Base-by-base conservation (phyloP, 257 asterid species). In the Jacaranda copaia region DNA sequence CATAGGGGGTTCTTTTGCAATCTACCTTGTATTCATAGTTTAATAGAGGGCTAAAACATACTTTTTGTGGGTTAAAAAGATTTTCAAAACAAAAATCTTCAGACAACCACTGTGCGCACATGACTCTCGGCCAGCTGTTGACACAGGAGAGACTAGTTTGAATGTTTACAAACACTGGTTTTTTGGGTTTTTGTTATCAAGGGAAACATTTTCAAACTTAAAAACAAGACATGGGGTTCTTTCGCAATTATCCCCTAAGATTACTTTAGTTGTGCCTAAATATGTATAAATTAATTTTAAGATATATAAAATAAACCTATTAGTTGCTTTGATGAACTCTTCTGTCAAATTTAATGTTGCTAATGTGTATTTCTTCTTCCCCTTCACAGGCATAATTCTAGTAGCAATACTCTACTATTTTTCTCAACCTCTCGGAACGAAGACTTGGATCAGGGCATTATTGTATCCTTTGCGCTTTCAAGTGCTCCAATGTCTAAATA, bases 391-490 rank as follows among this genome's bases (percentile, higher is more conserved):
- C 63, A 81, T 89, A 75, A 77, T 85, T 83, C 84, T 89, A 70
- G 88, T 89, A 69, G 87, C 89, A 67, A 79, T 78, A 74, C 86
- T 89, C 80, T 87, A 87, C 90, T 86, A 89, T 77, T 87, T 76
- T 62, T 89, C 94, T 85, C 94, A 79, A 74, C 94, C 94, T 63
- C 35, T 89, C 76, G 92, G 87, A 80, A 85, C 79, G 35, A 75
- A 36, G 82, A 80, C 88, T 65, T 86, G 94, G 94, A 73, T 87
- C 74, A 85, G 82, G 62, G 88, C 88, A 76, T 76, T 86, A 76
- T 6, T 87, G 94, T 89, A 89, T 87, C 92, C 86, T 84, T 73
- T 38, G 19, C 19, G 36, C 62, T 36, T 16, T 57, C 63, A 18
- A 68, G 57, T 57, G 32, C 49, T 63, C 55, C 35, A 4, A 15